Evolutionary conservation across 2,329 filamentous ascomycete genomes (phyloP), one percentile per base, ranked within the genome.

Genomic region (Aspergillus sclerotialis): DNA sequence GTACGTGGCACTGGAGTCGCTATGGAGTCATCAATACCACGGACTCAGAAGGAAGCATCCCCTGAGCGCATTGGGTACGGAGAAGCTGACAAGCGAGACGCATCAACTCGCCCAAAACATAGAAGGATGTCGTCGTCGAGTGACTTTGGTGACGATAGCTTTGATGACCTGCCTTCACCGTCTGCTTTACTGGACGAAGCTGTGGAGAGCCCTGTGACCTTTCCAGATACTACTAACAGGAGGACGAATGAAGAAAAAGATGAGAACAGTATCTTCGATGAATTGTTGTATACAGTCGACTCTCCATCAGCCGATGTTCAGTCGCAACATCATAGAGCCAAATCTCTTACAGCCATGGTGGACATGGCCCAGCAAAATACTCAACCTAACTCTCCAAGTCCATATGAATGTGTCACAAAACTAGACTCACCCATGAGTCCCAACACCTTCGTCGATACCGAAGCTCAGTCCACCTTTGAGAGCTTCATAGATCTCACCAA

Each of bases 131-230:
- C 44, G 12, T 37, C 38, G 26, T 58, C 53, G 4, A 63, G 58
- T 30, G 60, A 61, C 9, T 61, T 57, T 33, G 53, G 45, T 4
- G 50, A 52, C 30, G 52, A 52, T 21, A 45, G 38, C 25, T 46
- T 62, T 25, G 55, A 56, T 7, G 58, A 65, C 34, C 43, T 69
- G 16, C 62, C 63, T 16, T 61, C 61, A 5, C 54, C 59, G 16
- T 57, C 57, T 15, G 33, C 39, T 9, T 39, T 64, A 9, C 23
- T 64, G 11, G 38, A 48, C 7, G 40, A 33, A 16, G 6, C 14
- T 12, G 10, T n/a, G 7, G 25, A 35, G 3, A 31, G 27, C 12
- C 12, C 7, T 7, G 25, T 21, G 4, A 8, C 2, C 9, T 7
- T 30, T 3, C 12, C 30, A 14, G 19, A 26, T 15, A 15, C 15